A percentile compares a stretch with the other conserved stretches of the same genome.
phyloP scores from a whole-genome alignment of 495 filamentous ascomycete species.

The Xylaria bambusicola region DNA sequence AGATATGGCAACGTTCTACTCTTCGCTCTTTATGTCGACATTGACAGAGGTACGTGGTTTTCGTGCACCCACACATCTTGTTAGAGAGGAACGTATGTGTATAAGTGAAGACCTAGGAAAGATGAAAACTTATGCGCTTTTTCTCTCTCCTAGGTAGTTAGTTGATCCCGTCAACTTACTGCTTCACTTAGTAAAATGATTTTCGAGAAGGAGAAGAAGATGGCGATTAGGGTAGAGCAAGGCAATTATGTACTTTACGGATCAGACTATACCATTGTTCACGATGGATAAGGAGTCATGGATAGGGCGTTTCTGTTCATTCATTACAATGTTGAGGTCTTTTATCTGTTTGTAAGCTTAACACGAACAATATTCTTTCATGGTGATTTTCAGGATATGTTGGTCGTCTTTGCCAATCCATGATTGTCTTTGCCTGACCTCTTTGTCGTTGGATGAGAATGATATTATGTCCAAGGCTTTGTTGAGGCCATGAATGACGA shows the following conservation, averaged over 20 bases:
- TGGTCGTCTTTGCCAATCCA: background rate
- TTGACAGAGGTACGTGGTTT: constrained; percentile 20
- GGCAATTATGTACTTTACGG: background rate
- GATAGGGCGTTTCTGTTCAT: background rate
- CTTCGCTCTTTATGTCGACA: constrained; percentile 28
- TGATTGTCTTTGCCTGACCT: background rate
- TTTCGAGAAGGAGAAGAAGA: background rate
- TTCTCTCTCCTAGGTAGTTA: background rate
- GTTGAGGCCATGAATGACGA: too few species aligned
- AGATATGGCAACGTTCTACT: constrained; percentile 12
- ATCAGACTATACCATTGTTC: constrained; percentile 6
- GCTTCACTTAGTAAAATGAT: background rate
- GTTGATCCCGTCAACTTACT: background rate
- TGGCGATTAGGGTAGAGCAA: background rate
- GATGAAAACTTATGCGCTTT: background rate
- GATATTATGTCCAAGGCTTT: background rate
- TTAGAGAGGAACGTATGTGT: too few species aligned
- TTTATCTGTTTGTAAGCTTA: background rate
- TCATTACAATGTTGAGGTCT: background rate
- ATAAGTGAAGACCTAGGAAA: constrained; percentile 9
- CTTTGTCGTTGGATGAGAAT: background rate
- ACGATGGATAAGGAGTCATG: background rate
- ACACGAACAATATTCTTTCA: background rate
- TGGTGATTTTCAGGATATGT: background rate
- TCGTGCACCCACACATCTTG: constrained; percentile 25